Evolutionary conservation across 352 stramenopile species (phyloP).

Genomic region (Phytophthora podocarpi): DNA sequence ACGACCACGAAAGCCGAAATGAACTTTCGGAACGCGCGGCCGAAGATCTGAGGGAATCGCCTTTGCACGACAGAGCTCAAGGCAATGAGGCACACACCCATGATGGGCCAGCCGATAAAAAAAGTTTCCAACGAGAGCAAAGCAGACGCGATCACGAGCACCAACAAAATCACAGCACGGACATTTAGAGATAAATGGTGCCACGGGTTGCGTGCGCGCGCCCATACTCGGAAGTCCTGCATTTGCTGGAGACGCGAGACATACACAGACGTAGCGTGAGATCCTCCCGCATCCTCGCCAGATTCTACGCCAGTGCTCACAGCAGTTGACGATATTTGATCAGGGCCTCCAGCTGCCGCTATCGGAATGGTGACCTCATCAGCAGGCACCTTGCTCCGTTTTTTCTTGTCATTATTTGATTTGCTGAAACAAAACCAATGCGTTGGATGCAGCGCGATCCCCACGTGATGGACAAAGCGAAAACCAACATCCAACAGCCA

Average conservation of each 20-base stretch:
- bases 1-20: slow-evolving; percentile 75
- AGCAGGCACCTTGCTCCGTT: slow-evolving; percentile 15
- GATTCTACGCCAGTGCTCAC: slow-evolving; percentile 9
- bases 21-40: slow-evolving; percentile 72
- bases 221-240: slow-evolving; percentile 38
- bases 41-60: slow-evolving; percentile 81
- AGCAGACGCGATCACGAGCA: slow-evolving; percentile 59
- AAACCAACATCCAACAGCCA: slow-evolving; percentile 82
- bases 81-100: slow-evolving; percentile 72
- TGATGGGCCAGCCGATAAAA: slow-evolving; percentile 75
- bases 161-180: slow-evolving; percentile 53
- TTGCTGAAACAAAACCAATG: slow-evolving; percentile 36
- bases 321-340: slow-evolving; percentile 13
- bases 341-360: slow-evolving; percentile 8
- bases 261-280: slow-evolving; percentile 27
- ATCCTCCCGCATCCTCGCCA: neutral
- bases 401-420: slow-evolving; percentile 24
- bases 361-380: slow-evolving; percentile 41
- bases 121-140: slow-evolving; percentile 67
- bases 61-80: slow-evolving; percentile 69
- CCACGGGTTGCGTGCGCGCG: slow-evolving; percentile 63
- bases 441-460: slow-evolving; percentile 49
- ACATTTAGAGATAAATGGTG: slow-evolving; percentile 45
- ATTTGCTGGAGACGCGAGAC: slow-evolving; percentile 43
- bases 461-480: slow-evolving; percentile 69